A percentile compares a stretch with the other conserved stretches of the same genome.
phyloP scores from a whole-genome alignment of 164 flowering plant species.

The Houttuynia cordata region DNA sequence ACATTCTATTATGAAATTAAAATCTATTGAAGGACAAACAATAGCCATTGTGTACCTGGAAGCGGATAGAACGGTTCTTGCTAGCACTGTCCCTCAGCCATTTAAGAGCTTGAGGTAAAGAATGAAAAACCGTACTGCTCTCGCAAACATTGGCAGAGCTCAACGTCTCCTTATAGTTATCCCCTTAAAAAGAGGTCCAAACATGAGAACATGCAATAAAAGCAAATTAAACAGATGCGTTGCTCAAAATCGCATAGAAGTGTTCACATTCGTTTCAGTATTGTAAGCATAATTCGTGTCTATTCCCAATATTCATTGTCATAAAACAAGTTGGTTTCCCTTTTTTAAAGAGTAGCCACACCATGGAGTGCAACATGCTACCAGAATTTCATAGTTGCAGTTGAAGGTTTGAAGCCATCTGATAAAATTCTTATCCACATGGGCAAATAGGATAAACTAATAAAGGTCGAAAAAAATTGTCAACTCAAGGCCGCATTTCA shows the following conservation, averaged over 20 bases:
- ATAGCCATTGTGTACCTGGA: conserved; percentile 44
- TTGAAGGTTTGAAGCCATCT: too few species aligned
- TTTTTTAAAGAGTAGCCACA: too few species aligned
- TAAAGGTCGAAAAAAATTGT: too few species aligned
- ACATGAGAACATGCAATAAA: conserved; percentile 17
- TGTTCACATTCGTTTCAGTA: too few species aligned
- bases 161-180: conserved; percentile 20
- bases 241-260: neutral
- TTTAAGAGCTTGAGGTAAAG: conserved; percentile 70
- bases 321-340: too few species aligned
- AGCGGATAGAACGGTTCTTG: conserved; percentile 49
- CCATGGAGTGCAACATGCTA: too few species aligned
- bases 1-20: neutral
- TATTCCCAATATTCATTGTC: too few species aligned
- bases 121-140: conserved; percentile 52
- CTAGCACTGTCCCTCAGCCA: conserved; percentile 66
- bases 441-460: too few species aligned
- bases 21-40: neutral
- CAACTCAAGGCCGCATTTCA: too few species aligned
- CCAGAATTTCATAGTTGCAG: too few species aligned
- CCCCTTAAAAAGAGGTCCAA: conserved; percentile 15
- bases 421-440: too few species aligned
- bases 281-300: too few species aligned
- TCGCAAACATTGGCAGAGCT: conserved; percentile 20
- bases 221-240: conserved; percentile 12